Percentiles rank a stretch among this genome's conserved stretches.
phyloP scores from a whole-genome alignment of 2,329 filamentous ascomycete species.

The Paecilomyces sp. region DNA sequence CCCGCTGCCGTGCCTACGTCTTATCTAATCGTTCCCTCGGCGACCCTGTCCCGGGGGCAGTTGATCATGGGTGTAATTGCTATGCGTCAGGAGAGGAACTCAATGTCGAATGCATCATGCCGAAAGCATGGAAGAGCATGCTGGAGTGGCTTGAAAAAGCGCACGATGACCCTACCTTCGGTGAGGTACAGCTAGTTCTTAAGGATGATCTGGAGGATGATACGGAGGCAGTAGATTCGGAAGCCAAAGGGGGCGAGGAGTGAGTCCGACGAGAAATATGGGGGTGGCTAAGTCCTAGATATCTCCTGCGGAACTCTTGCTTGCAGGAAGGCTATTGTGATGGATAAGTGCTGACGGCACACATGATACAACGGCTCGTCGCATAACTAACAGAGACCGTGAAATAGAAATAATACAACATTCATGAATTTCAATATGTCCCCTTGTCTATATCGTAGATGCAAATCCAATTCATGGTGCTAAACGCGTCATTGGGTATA shows the following conservation, averaged over 20 bases:
- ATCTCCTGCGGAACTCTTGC: too few species aligned
- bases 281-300: too few species aligned
- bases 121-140: conserved; percentile 47
- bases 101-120: conserved; percentile 57
- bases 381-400: too few species aligned
- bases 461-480: background rate
- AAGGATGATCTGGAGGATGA: conserved; percentile 12
- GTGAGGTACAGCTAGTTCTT: conserved; percentile 28
- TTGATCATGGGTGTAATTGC: conserved; percentile 57
- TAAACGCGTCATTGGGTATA: background rate
- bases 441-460: background rate
- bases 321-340: too few species aligned
- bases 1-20: conserved; percentile 58
- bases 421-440: too few species aligned
- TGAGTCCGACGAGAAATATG: background rate
- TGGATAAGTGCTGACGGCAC: too few species aligned
- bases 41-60: conserved; percentile 46
- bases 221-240: conserved; percentile 12
- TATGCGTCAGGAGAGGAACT: conserved; percentile 59
- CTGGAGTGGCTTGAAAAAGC: conserved; percentile 57
- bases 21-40: conserved; percentile 47
- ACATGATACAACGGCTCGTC: too few species aligned
- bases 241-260: background rate
- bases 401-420: too few species aligned
- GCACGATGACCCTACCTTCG: conserved; percentile 36